Percentiles rank a stretch among this genome's conserved stretches.
These are phyloP conservation scores for Boletus holoroseus DNA, from an alignment of 1,284 basidiomycete genomes.

Conservation along the genomic window DNA sequence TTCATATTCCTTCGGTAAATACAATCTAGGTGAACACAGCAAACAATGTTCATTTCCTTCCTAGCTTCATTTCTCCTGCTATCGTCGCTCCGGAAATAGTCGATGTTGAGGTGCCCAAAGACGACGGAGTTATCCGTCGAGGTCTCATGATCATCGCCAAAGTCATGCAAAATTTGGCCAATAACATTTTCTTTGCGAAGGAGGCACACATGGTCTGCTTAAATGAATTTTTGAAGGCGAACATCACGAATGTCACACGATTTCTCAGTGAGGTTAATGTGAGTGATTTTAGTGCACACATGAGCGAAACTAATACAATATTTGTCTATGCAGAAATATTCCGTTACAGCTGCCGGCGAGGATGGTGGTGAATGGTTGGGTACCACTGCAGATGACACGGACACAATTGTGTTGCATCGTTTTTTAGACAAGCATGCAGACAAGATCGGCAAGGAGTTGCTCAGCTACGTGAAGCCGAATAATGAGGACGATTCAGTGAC, in stretches of 20 bases:
- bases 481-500: constrained; percentile 54
- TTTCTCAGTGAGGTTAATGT: constrained; percentile 81
- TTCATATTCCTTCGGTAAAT: constrained; percentile 83
- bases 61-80: constrained; percentile 77
- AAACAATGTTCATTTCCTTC: constrained; percentile 3
- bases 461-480: constrained; percentile 63
- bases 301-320: constrained; percentile 4
- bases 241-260: constrained; percentile 75
- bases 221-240: constrained; percentile 72
- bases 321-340: constrained; percentile 46
- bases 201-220: constrained; percentile 80
- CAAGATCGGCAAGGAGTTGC: constrained; percentile 77
- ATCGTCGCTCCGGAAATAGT: constrained; percentile 82
- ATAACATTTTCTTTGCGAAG: constrained; percentile 88
- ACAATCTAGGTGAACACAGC: neutral
- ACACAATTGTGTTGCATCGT: constrained; percentile 74
- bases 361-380: constrained; percentile 68
- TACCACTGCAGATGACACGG: constrained; percentile 72
- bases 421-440: constrained; percentile 80
- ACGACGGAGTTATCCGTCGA: constrained; percentile 56
- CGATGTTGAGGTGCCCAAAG: constrained; percentile 74
- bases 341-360: constrained; percentile 45
- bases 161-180: constrained; percentile 87
- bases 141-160: constrained; percentile 85
- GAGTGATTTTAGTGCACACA: constrained; percentile 25